Base-by-base conservation (phyloP, 306 rosid species). In the Pterocarpus santalinus region DNA sequence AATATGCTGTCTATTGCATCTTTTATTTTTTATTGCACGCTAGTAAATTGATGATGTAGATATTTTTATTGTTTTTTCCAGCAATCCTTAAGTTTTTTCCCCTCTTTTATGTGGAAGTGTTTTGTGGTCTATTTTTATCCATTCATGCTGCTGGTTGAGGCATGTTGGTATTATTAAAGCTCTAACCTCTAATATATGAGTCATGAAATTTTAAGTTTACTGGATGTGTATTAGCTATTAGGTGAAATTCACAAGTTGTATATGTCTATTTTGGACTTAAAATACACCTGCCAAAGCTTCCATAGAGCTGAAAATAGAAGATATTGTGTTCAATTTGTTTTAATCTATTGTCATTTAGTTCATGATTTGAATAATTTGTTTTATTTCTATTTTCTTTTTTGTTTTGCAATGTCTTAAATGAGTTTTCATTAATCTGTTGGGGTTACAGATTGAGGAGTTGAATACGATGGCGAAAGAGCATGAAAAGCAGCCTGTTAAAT, bases 391-490 rank as follows among this genome's bases (percentile, higher is more conserved):
- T 61, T 3, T 62, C 6, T 4, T 4, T 33, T 62, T 7, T 5
- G 13, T 1, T 34, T 33, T 33, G 13, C 5, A 12, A 11, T 32
- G 3, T 32, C 8, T 33, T 76, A 9, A 68, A 35, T 14, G 7
- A 83, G 34, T 88, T 90, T 85, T 64, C 71, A 76, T 78, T 58
- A 58, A 72, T 15, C 69, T 62, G 35, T 62, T 51, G 5, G n/a
- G 68, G 5, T 74, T 44, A 62, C 83, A 89, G 95, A 74, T 91
- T 85, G 91, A 89, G 56, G 91, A 90, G 87, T 80, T 90, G 39
- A 83, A 81, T 78, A 17, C 56, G 22, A 82, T 88, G 86, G 93
- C 88, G 22, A 77, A 33, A 80, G 97, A 89, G 83, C 87, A 83
- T 12, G 89, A 75, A 77, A 73, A 65, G 34, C 67, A 14, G 58